Percentiles rank a stretch among this genome's conserved stretches.
These are phyloP conservation scores for Bassia scoparia DNA, from an alignment of 148 eudicot genomes.

Conservation along the genomic window DNA sequence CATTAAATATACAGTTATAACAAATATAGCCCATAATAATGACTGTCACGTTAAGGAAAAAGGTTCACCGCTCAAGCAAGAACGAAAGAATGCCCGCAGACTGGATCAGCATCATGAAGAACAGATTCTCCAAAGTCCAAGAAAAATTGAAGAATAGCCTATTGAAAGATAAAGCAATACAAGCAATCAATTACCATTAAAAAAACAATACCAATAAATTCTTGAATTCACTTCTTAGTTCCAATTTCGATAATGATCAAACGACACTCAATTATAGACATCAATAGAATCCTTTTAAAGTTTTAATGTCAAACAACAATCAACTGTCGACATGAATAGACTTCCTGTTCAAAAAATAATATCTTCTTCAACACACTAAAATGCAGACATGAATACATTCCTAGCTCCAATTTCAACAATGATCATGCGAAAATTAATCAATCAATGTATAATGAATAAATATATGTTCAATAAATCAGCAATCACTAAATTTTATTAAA, in stretches of 20 bases:
- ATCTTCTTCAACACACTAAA: not conserved
- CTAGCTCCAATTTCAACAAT: not conserved
- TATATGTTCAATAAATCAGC: not conserved
- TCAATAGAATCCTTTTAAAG: no score
- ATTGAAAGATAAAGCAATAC: constrained; percentile 28
- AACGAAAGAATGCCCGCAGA: constrained; percentile 66
- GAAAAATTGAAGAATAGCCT: constrained; percentile 95
- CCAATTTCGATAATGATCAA: no score
- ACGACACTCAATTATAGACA: no score
- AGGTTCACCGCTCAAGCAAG: constrained; percentile 87
- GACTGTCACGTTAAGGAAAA: not conserved
- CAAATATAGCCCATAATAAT: not conserved
- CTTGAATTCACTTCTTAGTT: no score
- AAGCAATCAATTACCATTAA: not conserved
- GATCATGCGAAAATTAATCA: not conserved
- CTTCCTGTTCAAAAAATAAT: no score
- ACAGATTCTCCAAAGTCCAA: constrained; percentile 84
- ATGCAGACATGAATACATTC: not conserved
- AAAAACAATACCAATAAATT: no score
- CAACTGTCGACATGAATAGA: no score
- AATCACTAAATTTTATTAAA: not conserved
- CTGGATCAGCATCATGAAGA: constrained; percentile 94
- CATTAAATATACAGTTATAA: not conserved
- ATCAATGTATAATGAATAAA: no score
- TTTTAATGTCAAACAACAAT: no score